These are phyloP conservation scores for Diaporthe velutina DNA, from an alignment of 2,329 filamentous ascomycete species.

Conservation along the genomic window DNA sequence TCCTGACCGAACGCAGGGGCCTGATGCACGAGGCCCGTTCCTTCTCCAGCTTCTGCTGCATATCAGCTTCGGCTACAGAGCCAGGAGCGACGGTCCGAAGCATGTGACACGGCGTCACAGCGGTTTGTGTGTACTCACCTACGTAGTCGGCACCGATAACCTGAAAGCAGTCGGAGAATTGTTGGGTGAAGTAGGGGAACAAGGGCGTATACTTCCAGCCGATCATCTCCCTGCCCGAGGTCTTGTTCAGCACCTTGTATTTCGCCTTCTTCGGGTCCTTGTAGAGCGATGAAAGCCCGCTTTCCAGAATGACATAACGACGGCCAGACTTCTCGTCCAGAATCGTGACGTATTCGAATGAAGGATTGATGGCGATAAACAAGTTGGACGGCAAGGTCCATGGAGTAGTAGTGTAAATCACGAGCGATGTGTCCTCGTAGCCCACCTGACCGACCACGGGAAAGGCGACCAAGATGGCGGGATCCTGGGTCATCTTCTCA, in stretches of 20 bases:
- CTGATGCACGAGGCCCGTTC: slow-evolving; percentile 82
- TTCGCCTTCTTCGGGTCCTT: slow-evolving; percentile 84
- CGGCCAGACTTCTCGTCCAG: slow-evolving; percentile 74
- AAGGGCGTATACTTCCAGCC: slow-evolving; percentile 80
- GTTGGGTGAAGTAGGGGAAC: slow-evolving; percentile 78
- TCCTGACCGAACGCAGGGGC: slow-evolving; percentile 83
- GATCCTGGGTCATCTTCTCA: slow-evolving; percentile 81
- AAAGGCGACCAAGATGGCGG: slow-evolving; percentile 81
- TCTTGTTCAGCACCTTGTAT: slow-evolving; percentile 75
- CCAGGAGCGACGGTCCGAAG: too few species aligned
- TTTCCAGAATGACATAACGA: slow-evolving; percentile 78
- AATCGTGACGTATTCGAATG: slow-evolving; percentile 86
- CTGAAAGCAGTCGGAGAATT: slow-evolving; percentile 78
- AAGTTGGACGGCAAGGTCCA: slow-evolving; percentile 83
- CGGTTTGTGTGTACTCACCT: too few species aligned
- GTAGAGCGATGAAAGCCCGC: slow-evolving; percentile 76
- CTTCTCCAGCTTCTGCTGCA: slow-evolving; percentile 77
- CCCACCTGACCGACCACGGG: slow-evolving; percentile 75
- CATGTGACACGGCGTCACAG: too few species aligned
- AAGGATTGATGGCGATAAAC: slow-evolving; percentile 77
- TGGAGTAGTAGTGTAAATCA: slow-evolving; percentile 90
- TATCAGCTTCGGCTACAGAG: too few species aligned
- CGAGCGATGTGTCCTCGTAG: slow-evolving; percentile 74
- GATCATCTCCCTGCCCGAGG: slow-evolving; percentile 77
- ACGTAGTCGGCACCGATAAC: slow-evolving; percentile 79